Evolutionary conservation across 768 basidiomycete species (phyloP).

Genomic region (Trametes maxima): DNA sequence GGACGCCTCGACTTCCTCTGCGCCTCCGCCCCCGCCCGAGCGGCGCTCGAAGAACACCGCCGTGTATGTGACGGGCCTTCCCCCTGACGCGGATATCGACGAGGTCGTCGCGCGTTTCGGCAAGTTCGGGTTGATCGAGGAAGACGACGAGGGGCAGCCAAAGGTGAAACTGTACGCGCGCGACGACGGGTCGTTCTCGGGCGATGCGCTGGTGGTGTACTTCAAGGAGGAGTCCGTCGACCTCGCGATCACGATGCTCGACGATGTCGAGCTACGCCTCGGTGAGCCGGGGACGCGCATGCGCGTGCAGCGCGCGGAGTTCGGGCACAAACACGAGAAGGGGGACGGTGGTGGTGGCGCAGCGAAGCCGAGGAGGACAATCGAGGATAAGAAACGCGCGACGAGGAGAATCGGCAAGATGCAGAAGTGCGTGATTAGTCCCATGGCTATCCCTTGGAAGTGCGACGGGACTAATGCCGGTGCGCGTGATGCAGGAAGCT

Average conservation of each 20-base stretch:
- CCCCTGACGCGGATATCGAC: constrained; percentile 68
- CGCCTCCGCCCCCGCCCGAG: constrained; percentile 35
- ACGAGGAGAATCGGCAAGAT: constrained; percentile 80
- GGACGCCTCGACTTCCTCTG: constrained; percentile 4
- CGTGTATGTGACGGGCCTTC: constrained; percentile 86
- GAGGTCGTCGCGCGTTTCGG: constrained; percentile 87
- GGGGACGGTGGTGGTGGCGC: constrained; percentile 35
- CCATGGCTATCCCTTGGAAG: not conserved
- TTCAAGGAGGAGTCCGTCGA: constrained; percentile 96
- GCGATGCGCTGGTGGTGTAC: constrained; percentile 94
- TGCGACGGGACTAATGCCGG: not conserved
- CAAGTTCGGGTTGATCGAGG: constrained; percentile 90
- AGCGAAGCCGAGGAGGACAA: constrained; percentile 52
- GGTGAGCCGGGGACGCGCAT: constrained; percentile 77
- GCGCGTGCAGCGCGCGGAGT: constrained; percentile 76
- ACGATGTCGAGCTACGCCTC: constrained; percentile 88
- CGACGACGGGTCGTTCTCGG: constrained; percentile 86
- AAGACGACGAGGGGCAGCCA: constrained; percentile 88
- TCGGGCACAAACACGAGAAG: constrained; percentile 63
- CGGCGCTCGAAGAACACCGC: constrained; percentile 90
- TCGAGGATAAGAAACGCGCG: constrained; percentile 76
- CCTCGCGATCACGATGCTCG: constrained; percentile 81
- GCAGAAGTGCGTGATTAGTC: constrained; percentile 63
- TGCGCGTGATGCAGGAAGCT: constrained; percentile 63
- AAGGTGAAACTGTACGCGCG: constrained; percentile 95